Evolutionary conservation across 176 grass and related monocot species (phyloP).

Genomic region (Stipa capillata): DNA sequence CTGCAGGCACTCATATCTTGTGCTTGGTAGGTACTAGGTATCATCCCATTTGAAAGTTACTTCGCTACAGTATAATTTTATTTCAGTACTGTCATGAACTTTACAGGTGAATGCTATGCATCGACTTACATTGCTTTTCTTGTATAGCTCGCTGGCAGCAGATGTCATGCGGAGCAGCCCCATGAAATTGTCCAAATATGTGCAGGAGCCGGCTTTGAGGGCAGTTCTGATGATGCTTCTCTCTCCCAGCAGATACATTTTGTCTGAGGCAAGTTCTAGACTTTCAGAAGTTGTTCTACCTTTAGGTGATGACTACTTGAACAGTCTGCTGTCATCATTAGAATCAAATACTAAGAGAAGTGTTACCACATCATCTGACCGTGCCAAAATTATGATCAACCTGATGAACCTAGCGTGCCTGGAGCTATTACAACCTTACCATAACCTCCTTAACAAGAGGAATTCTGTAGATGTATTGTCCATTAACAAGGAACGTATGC

Average conservation of each 20-base stretch:
- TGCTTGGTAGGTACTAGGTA: constrained; percentile 69
- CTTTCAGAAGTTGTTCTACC: constrained; percentile 32
- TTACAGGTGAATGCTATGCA: neutral
- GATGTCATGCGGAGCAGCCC: constrained; percentile 33
- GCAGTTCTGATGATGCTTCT: constrained; percentile 83
- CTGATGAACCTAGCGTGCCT: constrained; percentile 61
- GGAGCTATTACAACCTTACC: constrained; percentile 45
- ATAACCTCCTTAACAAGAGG: constrained; percentile 28
- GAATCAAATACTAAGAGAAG: constrained; percentile 47
- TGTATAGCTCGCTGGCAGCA: constrained; percentile 39
- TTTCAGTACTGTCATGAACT: neutral
- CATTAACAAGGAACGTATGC: constrained; percentile 54
- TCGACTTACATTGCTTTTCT: neutral
- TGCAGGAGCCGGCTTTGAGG: constrained; percentile 60
- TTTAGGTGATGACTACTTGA: constrained; percentile 43
- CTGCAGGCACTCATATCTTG: constrained; percentile 70
- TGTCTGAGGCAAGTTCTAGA: constrained; percentile 46
- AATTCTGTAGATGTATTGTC: constrained; percentile 45
- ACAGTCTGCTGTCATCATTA: constrained; percentile 36
- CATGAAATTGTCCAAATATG: constrained; percentile 32
- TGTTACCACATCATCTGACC: constrained; percentile 40
- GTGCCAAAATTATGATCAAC: constrained; percentile 42
- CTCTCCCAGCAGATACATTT: constrained; percentile 64
- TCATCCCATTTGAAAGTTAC: neutral
- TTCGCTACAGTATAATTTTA: neutral